Conservation (phyloP, 1,139 yeast species). For the Geotrichum citri-aurantii region DNA sequence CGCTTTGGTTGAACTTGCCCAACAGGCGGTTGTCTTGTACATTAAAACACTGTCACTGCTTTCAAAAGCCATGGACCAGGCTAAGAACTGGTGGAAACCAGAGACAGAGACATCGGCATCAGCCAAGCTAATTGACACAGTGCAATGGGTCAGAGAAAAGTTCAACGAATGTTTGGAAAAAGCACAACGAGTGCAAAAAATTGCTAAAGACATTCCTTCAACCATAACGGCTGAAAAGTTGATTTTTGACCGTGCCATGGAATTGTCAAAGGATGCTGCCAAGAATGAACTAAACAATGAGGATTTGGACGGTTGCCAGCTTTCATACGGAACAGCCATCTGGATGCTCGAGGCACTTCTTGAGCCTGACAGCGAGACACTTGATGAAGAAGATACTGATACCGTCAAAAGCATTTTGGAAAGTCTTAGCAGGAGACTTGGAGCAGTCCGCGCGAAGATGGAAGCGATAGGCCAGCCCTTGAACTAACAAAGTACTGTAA, state of each 20-base stretch:
- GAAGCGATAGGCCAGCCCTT: constrained; percentile 17
- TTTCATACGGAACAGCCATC: constrained; percentile 82
- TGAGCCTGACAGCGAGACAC: constrained; percentile 39
- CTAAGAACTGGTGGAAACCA: constrained; percentile 83
- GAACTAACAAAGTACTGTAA: background rate
- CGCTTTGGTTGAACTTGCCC: constrained; percentile 55
- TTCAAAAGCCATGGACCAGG: constrained; percentile 78
- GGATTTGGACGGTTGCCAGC: constrained; percentile 72
- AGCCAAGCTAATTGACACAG: constrained; percentile 63
- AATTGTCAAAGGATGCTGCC: constrained; percentile 87
- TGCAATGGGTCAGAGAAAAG: constrained; percentile 86
- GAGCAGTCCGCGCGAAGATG: constrained; percentile 27
- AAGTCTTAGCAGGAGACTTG: constrained; percentile 32
- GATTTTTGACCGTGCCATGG: constrained; percentile 87
- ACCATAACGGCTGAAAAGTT: constrained; percentile 67
- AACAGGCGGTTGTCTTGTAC: constrained; percentile 80
- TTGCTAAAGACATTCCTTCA: constrained; percentile 14
- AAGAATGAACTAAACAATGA: constrained; percentile 75
- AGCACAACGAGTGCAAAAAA: constrained; percentile 66
- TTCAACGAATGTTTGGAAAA: constrained; percentile 85
- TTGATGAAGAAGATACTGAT: constrained; percentile 65
- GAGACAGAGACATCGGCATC: constrained; percentile 39
- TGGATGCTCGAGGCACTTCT: constrained; percentile 92
- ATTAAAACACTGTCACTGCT: constrained; percentile 75
- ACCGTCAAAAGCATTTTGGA: constrained; percentile 61